Base-by-base conservation (phyloP, 805 yeast species). In the Yamadazyma kitorensis region DNA sequence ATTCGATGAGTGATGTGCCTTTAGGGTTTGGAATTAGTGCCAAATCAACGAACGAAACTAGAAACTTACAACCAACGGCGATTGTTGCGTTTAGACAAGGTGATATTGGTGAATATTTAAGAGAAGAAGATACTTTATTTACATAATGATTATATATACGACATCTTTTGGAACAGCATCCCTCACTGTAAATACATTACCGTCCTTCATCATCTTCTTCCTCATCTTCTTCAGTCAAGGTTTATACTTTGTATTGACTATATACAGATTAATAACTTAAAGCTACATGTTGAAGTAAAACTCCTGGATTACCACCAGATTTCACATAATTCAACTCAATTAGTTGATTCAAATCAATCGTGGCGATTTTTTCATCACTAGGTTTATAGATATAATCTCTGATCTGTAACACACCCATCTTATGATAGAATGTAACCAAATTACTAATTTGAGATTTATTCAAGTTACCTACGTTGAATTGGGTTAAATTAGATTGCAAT, bases 31-130 rank as follows among this genome's bases (percentile, higher is more conserved):
- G 98, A 40, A 94, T 93, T 9, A 76, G 89, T 51, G 89, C 98
- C 21, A 89, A 86, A 61, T 80, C 95, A 20, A 88, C 98, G 7
- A 72, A 79, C 21, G 98, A 91, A 57, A 79, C 93, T 16, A 80
- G 93, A 59, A 77, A 79, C 54, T 68, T 88, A 50, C 95, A 85
- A 57, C 98, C 98, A 37, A 91, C 95, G 17, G 93, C 82, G 16
- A 89, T 93, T 33, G 96, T 91, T 11, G 95, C 95, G 4, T 91
- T 86, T 60, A 81, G 98, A 74, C 98, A 93, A 59, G 86, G 94
- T 47, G 98, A 93, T 68, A 86, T 93, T 47, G 98, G 98, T 44
- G 98, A 93, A 63, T 93, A 87, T 55, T 72, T 93, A 55, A 88
- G 98, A 75, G 98, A 93, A 53, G 98, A 93, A 70, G 98, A 93